These are phyloP conservation scores for Claviceps humidiphila DNA, from an alignment of 2,329 filamentous ascomycete genomes.

Conservation along the genomic window DNA sequence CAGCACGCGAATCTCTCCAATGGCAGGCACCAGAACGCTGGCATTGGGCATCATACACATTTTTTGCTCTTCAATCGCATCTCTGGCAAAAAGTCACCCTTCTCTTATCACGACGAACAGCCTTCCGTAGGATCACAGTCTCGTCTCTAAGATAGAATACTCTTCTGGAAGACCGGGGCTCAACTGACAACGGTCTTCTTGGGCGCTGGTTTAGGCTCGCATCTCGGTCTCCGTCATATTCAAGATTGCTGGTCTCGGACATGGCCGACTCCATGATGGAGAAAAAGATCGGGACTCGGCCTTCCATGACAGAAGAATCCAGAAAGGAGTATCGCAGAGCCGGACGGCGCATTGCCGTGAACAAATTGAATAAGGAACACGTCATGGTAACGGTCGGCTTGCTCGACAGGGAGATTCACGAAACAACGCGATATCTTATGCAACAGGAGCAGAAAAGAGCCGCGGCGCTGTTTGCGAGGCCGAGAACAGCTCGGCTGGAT, in stretches of 20 bases:
- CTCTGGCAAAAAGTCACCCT: not conserved
- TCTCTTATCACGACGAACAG: not conserved
- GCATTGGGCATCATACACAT: not conserved
- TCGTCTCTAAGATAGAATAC: too few relatives aligned
- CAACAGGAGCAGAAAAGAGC: slow-evolving; percentile 2
- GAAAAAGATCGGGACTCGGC: not conserved
- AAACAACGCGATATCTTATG: slow-evolving; percentile 2
- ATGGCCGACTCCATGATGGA: not conserved
- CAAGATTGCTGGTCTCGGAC: not conserved
- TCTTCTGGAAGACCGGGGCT: too few relatives aligned
- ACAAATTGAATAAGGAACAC: not conserved
- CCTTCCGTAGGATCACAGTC: not conserved
- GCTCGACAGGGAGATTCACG: slow-evolving; percentile 3
- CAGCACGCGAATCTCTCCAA: not conserved
- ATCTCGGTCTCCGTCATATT: too few relatives aligned
- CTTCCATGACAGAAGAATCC: slow-evolving; percentile 1
- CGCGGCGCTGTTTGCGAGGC: not conserved
- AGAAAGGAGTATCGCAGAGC: not conserved
- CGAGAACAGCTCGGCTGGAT: slow-evolving; percentile 2
- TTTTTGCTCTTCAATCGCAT: not conserved
- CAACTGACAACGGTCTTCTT: too few relatives aligned
- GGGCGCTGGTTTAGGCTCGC: too few relatives aligned
- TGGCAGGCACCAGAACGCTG: not conserved
- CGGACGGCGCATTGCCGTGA: not conserved
- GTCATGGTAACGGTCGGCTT: slow-evolving; percentile 2